phyloP scores from a whole-genome alignment of 2,329 filamentous ascomycete species.

The Fusarium piperis region DNA sequence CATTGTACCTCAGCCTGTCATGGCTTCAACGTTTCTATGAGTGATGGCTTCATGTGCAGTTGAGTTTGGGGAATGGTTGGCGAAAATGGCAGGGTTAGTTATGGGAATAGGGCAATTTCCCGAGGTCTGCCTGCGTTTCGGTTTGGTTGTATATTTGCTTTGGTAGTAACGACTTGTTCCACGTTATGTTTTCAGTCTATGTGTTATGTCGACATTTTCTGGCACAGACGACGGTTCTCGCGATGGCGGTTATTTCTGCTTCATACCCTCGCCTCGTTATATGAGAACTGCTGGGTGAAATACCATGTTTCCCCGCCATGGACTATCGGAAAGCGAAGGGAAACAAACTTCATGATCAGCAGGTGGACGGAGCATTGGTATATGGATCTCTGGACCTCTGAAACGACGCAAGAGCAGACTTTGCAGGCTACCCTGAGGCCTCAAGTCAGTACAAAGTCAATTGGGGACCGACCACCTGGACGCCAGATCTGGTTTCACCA shows the following conservation, averaged over 20 bases:
- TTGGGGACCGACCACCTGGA: not conserved
- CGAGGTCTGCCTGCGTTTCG: constrained; percentile 22
- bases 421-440: not conserved
- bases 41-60: constrained; percentile 8
- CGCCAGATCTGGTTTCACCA: not conserved
- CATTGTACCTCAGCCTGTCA: not conserved
- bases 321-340: not conserved
- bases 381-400: not conserved
- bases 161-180: constrained; percentile 24
- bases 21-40: not conserved
- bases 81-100: constrained; percentile 35
- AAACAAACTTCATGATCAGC: not conserved
- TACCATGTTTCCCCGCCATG: not conserved
- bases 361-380: not conserved
- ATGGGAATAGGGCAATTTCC: constrained; percentile 15
- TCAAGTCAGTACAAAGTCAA: not conserved
- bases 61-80: constrained; percentile 25
- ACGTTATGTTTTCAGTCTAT: not conserved
- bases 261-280: not conserved
- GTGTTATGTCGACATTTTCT: not conserved
- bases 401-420: not conserved
- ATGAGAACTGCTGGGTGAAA: not conserved
- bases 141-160: constrained; percentile 31
- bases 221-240: not conserved
- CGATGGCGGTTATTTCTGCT: not conserved